Base-by-base conservation (phyloP, 768 basidiomycete species). In the Lentinus tigrinus region DNA sequence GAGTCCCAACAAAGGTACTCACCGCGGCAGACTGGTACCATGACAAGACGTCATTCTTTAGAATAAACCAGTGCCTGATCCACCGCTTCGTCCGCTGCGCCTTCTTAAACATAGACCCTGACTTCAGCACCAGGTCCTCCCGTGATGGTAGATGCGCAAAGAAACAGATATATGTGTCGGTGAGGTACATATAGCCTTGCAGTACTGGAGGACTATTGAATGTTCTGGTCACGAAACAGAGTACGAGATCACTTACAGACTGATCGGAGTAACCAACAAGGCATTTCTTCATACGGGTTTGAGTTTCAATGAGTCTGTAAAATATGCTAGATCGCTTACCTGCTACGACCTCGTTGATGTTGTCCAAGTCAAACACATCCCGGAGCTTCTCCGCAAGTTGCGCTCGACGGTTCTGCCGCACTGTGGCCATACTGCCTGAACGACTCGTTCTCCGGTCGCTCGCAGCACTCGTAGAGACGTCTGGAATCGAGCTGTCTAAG, bases 131-230 rank as follows among this genome's bases (percentile, higher is more conserved):
- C 79, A 95, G 89, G 68, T 95, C 91, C 94, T 95, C 94, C 76
- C 87, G 81, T 28, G 86, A 80, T 17, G 93, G 93, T 86, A 96
- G 89, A 70, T 93, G 93, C 2, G 93, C 93, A 72, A 95, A 99
- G 78, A 99, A 99, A 75, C 96, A 98, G 19, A 98, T 73, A 70
- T 96, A 91, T 11, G 89, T 85, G 65, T 91, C 91, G 1, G 96
- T 98, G 48, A 98, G 78, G 71, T 96, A 99, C 84, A 99, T 92
- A 70, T 96, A 98, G 2, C 96, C 96, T 73, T 99, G 96, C 31
- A 99, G 79, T 61, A 98, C 93, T 91, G 71, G 34, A 17, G 47
- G 60, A 39, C 21, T 9, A 24, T 59, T 58, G 16, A 58, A 51
- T 34, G 23, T 63, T 19, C 60, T 58, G 47, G 51, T 9, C 24